Conservation (phyloP, 1,284 basidiomycete species). For the Golubevia sp. region DNA sequence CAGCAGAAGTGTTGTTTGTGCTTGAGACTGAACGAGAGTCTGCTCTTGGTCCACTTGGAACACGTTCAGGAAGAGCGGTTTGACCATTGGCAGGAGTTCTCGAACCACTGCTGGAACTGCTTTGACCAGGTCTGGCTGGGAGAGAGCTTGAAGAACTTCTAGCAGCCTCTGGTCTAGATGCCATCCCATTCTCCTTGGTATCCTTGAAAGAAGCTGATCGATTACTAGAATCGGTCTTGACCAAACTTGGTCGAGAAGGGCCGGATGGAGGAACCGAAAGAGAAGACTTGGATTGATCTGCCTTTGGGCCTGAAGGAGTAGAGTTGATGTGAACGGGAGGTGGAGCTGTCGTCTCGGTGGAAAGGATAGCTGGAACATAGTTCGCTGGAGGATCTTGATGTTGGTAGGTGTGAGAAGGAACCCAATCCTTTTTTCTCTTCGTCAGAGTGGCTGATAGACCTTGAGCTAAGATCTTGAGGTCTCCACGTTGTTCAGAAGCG, state of each 20-base stretch:
- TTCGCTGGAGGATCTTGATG: neutral
- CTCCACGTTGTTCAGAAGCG: conserved; percentile 40
- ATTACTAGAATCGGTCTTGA: neutral
- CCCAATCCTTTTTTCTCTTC: conserved; percentile 40
- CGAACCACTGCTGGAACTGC: neutral
- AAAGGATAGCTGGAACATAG: neutral
- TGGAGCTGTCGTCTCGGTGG: conserved; percentile 12
- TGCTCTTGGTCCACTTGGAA: neutral
- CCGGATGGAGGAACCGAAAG: neutral
- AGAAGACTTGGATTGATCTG: conserved; percentile 2
- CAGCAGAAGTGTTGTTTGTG: conserved; percentile 5
- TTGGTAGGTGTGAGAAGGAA: conserved; percentile 8
- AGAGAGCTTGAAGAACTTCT: neutral
- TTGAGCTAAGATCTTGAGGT: conserved; percentile 54
- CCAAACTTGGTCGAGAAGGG: neutral
- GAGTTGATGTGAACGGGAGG: conserved; percentile 15
- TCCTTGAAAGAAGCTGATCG: neutral
- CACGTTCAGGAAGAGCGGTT: neutral
- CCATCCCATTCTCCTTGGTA: neutral
- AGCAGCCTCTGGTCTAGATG: neutral
- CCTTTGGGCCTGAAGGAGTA: conserved; percentile 9
- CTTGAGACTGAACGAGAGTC: neutral
- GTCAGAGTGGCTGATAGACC: conserved; percentile 53
- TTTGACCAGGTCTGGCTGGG: neutral
- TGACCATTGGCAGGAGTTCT: neutral